Conservation (phyloP, 2,329 filamentous ascomycete species). For the Alternaria infectoria region DNA sequence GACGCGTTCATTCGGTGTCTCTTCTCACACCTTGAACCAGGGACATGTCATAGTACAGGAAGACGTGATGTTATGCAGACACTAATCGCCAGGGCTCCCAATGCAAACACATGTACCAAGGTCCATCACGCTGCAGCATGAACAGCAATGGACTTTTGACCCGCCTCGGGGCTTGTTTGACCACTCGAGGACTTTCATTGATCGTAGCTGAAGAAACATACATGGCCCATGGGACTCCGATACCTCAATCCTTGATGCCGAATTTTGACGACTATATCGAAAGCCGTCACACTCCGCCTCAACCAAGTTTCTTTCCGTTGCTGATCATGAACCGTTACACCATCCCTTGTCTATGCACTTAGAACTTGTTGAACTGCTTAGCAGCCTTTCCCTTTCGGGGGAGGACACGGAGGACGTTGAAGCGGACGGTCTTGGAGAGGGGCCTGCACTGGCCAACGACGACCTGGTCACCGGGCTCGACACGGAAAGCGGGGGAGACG, state of each 20-base stretch:
- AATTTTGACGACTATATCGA: conserved; percentile 44
- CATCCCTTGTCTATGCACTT: conserved; percentile 54
- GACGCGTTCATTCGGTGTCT: background rate
- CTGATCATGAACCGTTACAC: conserved; percentile 39
- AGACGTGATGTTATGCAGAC: background rate
- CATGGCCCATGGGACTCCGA: conserved; percentile 49
- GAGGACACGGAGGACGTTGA: conserved; percentile 99
- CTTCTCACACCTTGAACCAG: background rate
- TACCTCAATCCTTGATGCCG: conserved; percentile 49
- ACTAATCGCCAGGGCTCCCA: background rate
- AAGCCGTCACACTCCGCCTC: conserved; percentile 40
- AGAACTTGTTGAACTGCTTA: conserved; percentile 99
- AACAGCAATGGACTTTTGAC: conserved; percentile 42
- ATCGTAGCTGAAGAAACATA: conserved; percentile 51
- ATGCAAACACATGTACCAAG: background rate
- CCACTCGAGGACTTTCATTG: conserved; percentile 49
- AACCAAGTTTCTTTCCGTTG: conserved; percentile 31
- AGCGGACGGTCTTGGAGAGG: conserved; percentile 99
- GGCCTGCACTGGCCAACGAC: conserved; percentile 99
- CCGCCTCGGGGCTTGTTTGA: conserved; percentile 45
- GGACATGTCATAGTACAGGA: background rate
- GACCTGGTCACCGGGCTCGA: conserved; percentile 98
- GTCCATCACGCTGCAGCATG: conserved; percentile 4
- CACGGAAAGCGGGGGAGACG: conserved; percentile 99
- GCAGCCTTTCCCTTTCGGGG: conserved; percentile 96